phyloP scores from a whole-genome alignment of 2,329 filamentous ascomycete genomes.

The Triangularia setosa region DNA sequence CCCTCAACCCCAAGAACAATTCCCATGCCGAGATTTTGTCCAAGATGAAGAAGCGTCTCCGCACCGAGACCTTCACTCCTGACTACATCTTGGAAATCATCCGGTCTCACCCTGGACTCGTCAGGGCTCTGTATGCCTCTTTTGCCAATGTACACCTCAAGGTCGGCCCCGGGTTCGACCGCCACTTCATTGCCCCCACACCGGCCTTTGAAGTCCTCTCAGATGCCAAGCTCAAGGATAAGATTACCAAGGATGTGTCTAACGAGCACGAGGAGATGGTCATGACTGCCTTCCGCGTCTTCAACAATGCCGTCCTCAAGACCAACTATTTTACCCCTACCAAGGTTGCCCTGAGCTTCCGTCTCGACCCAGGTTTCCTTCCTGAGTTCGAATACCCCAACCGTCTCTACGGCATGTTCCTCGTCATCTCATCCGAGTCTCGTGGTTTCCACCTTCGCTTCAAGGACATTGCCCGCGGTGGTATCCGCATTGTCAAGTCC shows the following conservation, averaged over 20 bases:
- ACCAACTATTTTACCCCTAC: conserved; percentile 97
- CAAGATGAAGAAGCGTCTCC: conserved; percentile 91
- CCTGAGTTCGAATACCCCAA: conserved; percentile 90
- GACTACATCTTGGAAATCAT: conserved; percentile 99
- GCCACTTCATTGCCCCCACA: conserved; percentile 50
- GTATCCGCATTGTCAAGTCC: conserved; percentile 98
- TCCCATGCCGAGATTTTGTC: conserved; percentile 81
- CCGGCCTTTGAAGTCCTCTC: conserved; percentile 66
- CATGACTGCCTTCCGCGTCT: conserved; percentile 92
- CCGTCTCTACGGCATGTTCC: conserved; percentile 95
- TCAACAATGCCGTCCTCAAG: conserved; percentile 91
- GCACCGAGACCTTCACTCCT: conserved; percentile 94
- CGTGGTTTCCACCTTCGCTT: conserved; percentile 97
- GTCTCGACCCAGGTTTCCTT: conserved; percentile 82
- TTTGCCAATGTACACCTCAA: conserved; percentile 83
- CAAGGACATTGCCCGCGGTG: conserved; percentile 92
- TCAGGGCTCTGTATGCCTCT: conserved; percentile 82
- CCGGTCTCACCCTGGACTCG: conserved; percentile 78
- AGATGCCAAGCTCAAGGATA: conserved; percentile 67
- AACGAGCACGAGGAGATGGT: conserved; percentile 99
- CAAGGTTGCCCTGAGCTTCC: conserved; percentile 96
- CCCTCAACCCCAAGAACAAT: conserved; percentile 77
- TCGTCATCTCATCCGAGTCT: conserved; percentile 95
- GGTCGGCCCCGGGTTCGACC: conserved; percentile 48
- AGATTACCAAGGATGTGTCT: conserved; percentile 72